phyloP scores from a whole-genome alignment of 1,284 basidiomycete genomes.

The Sanguinoderma infundibulare region DNA sequence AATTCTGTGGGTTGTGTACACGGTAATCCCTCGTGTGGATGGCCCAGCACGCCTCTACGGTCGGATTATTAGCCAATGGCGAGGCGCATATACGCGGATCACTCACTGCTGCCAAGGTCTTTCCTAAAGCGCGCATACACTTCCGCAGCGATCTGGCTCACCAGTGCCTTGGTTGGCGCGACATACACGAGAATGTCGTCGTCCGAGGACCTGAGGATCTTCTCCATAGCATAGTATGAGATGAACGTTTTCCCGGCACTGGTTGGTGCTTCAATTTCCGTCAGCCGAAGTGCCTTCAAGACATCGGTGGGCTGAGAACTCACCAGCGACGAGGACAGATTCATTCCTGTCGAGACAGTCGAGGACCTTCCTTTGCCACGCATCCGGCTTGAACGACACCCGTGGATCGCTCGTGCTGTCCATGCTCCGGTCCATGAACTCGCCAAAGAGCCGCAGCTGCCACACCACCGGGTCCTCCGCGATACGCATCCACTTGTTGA shows the following conservation, averaged over 20 bases:
- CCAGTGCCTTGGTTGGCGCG: slow-evolving; percentile 75
- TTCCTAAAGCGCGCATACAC: slow-evolving; percentile 73
- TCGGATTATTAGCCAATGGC: neutral
- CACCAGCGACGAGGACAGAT: slow-evolving; percentile 70
- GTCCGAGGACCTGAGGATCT: slow-evolving; percentile 60
- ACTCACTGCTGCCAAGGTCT: slow-evolving; percentile 50
- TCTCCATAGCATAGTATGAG: slow-evolving; percentile 78
- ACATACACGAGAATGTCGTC: slow-evolving; percentile 74
- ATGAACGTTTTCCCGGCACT: slow-evolving; percentile 80
- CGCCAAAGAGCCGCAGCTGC: slow-evolving; percentile 72
- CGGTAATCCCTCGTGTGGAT: slow-evolving; percentile 73
- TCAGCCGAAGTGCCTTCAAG: neutral
- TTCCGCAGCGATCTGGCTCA: slow-evolving; percentile 71
- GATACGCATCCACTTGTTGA: slow-evolving; percentile 59
- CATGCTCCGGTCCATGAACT: slow-evolving; percentile 75
- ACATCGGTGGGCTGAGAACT: slow-evolving; percentile 27
- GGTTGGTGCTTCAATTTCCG: slow-evolving; percentile 53
- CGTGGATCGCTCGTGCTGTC: slow-evolving; percentile 60
- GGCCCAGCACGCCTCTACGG: slow-evolving; percentile 60
- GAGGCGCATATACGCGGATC: no score
- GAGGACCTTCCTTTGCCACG: slow-evolving; percentile 70
- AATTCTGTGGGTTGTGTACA: slow-evolving; percentile 64
- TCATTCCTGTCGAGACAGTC: slow-evolving; percentile 63
- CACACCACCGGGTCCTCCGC: slow-evolving; percentile 60
- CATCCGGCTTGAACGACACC: slow-evolving; percentile 68